These are phyloP conservation scores for Saccharomycopsis fermentans DNA, from an alignment of 805 yeast genomes.

Conservation along the genomic window DNA sequence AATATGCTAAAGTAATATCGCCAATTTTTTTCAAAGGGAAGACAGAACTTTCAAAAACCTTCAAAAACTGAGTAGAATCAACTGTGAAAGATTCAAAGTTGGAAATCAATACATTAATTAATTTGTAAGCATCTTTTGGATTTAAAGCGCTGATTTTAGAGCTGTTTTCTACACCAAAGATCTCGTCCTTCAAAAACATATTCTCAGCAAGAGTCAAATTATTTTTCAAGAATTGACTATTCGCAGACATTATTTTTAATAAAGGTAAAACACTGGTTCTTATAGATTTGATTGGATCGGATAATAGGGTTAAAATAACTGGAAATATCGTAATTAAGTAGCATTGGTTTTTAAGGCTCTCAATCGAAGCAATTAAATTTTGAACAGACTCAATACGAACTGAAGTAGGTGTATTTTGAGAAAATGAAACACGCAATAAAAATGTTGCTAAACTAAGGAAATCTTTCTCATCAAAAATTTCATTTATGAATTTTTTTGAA, in stretches of 20 bases:
- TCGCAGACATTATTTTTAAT: constrained; percentile 34
- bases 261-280: constrained; percentile 47
- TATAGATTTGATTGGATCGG: constrained; percentile 39
- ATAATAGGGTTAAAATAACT: constrained; percentile 41
- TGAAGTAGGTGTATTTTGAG: constrained; percentile 49
- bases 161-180: constrained; percentile 45
- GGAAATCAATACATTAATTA: constrained; percentile 33
- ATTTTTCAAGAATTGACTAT: constrained; percentile 24
- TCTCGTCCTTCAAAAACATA: constrained; percentile 36
- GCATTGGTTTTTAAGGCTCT: not conserved
- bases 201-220: constrained; percentile 19
- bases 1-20: constrained; percentile 47
- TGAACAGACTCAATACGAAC: constrained; percentile 43
- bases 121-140: constrained; percentile 49
- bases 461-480: constrained; percentile 31
- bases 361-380: constrained; percentile 23
- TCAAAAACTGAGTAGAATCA: constrained; percentile 39
- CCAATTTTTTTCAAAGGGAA: constrained; percentile 45
- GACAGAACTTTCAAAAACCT: constrained; percentile 24
- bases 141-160: constrained; percentile 44
- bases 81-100: constrained; percentile 34
- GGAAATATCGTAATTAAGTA: constrained; percentile 48
- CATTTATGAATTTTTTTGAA: constrained; percentile 23
- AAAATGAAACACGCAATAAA: constrained; percentile 43
- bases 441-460: constrained; percentile 39